These are phyloP conservation scores for Letharia columbiana DNA, from an alignment of 495 filamentous ascomycete species.

Conservation along the genomic window DNA sequence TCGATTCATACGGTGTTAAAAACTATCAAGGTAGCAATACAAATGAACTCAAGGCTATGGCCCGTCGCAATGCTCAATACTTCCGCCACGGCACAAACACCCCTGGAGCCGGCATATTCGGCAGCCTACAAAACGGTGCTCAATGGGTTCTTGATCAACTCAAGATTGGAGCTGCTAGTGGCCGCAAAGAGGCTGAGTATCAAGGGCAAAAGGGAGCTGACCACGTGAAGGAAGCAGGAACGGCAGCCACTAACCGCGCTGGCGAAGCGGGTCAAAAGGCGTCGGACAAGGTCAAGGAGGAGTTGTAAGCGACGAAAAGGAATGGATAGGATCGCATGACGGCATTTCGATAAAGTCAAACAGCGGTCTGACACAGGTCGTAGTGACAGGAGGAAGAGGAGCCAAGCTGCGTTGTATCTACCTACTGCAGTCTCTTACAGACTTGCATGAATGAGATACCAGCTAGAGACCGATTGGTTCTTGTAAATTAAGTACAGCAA, in stretches of 20 bases:
- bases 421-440: not conserved
- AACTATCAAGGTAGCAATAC: slow-evolving; percentile 60
- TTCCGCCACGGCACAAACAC: slow-evolving; percentile 68
- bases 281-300: slow-evolving; percentile 29
- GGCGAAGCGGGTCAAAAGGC: slow-evolving; percentile 28
- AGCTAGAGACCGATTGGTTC: not conserved
- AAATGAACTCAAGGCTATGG: slow-evolving; percentile 57
- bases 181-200: slow-evolving; percentile 46
- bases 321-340: slow-evolving; percentile 3
- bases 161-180: slow-evolving; percentile 52
- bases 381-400: not conserved
- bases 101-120: slow-evolving; percentile 56
- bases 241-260: slow-evolving; percentile 26
- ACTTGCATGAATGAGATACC: not conserved
- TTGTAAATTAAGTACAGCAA: not conserved
- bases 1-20: slow-evolving; percentile 72
- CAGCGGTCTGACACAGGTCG: not conserved
- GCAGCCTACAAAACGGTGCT: slow-evolving; percentile 49
- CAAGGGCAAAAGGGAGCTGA: slow-evolving; percentile 46
- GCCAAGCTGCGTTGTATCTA: too few relatives aligned
- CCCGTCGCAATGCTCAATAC: slow-evolving; percentile 63
- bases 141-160: slow-evolving; percentile 57
- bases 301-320: slow-evolving; percentile 23
- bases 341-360: slow-evolving; percentile 7
- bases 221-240: slow-evolving; percentile 28